Conservation (phyloP, 495 filamentous ascomycete genomes). For the Amphirosellinia nigrospora region DNA sequence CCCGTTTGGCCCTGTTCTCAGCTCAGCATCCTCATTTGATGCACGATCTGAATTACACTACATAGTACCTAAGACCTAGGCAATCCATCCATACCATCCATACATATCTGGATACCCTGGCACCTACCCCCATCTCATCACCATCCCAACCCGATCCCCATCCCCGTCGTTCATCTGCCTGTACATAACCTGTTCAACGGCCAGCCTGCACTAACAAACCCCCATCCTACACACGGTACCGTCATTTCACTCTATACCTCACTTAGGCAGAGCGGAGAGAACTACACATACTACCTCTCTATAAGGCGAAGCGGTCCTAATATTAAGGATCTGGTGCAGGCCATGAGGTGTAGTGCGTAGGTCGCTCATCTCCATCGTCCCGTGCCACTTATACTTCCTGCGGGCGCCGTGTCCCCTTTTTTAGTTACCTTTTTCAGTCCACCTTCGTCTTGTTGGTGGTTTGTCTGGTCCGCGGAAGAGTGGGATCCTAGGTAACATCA, state of each 20-base stretch:
- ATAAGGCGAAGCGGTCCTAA: constrained; percentile 6
- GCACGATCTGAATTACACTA: constrained; percentile 22
- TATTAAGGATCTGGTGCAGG: background rate
- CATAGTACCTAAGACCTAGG: too few relatives aligned
- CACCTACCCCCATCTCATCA: constrained; percentile 13
- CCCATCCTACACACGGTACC: constrained; percentile 4
- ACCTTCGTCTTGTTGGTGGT: constrained; percentile 15
- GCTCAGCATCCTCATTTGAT: constrained; percentile 22
- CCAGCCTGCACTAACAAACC: background rate
- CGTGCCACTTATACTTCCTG: constrained; percentile 23
- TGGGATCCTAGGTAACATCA: constrained; percentile 13
- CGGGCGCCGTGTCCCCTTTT: constrained; percentile 21
- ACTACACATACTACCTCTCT: background rate
- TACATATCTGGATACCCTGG: constrained; percentile 11
- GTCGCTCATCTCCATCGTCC: constrained; percentile 11
- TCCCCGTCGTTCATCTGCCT: background rate
- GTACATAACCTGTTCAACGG: background rate
- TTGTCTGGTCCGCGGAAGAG: background rate
- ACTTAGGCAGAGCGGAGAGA: background rate
- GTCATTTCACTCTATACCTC: constrained; percentile 4
- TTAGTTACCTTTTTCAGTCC: constrained; percentile 9
- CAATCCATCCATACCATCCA: constrained; percentile 1
- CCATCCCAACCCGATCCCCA: constrained; percentile 15
- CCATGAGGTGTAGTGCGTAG: constrained; percentile 11
- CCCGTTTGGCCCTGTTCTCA: constrained; percentile 22